Conservation (phyloP, 345 rosid genomes). For the Ceriops decandra region DNA sequence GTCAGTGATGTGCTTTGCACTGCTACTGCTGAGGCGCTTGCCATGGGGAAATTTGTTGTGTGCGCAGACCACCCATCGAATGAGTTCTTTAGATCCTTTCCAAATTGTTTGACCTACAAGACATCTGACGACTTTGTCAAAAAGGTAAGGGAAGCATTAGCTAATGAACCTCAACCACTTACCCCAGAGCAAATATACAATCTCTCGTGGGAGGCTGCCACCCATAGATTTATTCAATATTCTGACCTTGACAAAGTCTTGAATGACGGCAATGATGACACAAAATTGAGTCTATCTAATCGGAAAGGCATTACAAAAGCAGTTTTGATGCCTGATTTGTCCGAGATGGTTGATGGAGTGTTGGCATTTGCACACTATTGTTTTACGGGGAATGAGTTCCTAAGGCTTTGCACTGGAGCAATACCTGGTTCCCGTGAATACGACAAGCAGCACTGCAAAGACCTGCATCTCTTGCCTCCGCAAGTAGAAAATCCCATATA, state of each 20-base stretch:
- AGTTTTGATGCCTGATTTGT: slow-evolving; percentile 52
- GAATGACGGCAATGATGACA: slow-evolving; percentile 18
- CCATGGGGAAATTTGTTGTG: slow-evolving; percentile 94
- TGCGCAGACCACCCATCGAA: slow-evolving; percentile 99
- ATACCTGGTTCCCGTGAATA: slow-evolving; percentile 79
- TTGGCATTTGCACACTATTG: slow-evolving; percentile 84
- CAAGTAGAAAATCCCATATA: slow-evolving; percentile 76
- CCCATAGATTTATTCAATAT: slow-evolving; percentile 77
- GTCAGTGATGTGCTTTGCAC: slow-evolving; percentile 96
- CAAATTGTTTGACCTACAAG: slow-evolving; percentile 89
- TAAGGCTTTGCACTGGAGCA: slow-evolving; percentile 79
- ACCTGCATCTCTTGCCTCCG: slow-evolving; percentile 77
- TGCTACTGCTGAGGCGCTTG: slow-evolving; percentile 97
- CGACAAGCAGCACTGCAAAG: slow-evolving; percentile 77
- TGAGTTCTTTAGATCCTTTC: slow-evolving; percentile 92
- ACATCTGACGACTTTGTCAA: slow-evolving; percentile 78
- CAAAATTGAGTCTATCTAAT: slow-evolving; percentile 17
- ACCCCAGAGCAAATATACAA: slow-evolving; percentile 70
- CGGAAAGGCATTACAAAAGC: slow-evolving; percentile 41
- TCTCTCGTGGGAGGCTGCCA: slow-evolving; percentile 99
- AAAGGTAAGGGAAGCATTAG: slow-evolving; percentile 81
- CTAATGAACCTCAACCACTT: slow-evolving; percentile 79
- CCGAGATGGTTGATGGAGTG: slow-evolving; percentile 73
- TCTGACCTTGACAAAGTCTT: slow-evolving; percentile 73
- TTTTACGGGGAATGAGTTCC: slow-evolving; percentile 82